Base-by-base conservation (phyloP, 225 moss, liverwort and hornwort species). In the Lunularia cruciata region DNA sequence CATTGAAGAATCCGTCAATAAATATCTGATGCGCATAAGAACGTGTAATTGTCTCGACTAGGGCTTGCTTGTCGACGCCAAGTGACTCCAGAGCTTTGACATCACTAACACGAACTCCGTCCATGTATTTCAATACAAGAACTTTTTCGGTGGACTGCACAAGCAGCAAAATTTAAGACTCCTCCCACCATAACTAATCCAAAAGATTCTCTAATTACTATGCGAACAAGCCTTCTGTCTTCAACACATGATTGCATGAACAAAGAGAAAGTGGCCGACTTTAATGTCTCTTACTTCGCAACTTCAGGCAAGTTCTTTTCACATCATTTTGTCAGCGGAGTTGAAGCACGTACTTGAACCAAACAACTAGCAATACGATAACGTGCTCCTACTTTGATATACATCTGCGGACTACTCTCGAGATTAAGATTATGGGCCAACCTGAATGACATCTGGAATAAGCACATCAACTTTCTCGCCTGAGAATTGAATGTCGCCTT, bases 11-110 rank as follows among this genome's bases (percentile, higher is more conserved):
- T 14, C 95, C 95, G 74, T 95, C 95, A 38, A 95, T 83, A 66
- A 90, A 95, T 63, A 95, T 95, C 68, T 95, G 95, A 40, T 95
- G 95, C 3, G 92, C 95, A 83, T 95, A 95, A 5, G 92, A 87
- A 35, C 95, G 85, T 48, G 95, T 95, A 36, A 95, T 92, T 52
- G 85, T 88, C 73, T 95, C 92, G 65, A 95, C 86, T 73, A 92
- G 76, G 9, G 40, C 64, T 78, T 95, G 95, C 73, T 88, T 88
- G 55, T 92, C 78, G 54, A 95, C 91, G 26, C 92, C 92, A 46
- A 92, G 60, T 26, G 88, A 79, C 30, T 88, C 88, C 23, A 95
- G 81, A 56, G 84, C 88, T 57, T 79, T 86, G 65, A 92, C 70
- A 68, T 95, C 95, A 76, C 77, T 90, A 70, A 95, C 70, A 57